phyloP scores from a whole-genome alignment of 345 rosid genomes.

The Salix koriyanagi region DNA sequence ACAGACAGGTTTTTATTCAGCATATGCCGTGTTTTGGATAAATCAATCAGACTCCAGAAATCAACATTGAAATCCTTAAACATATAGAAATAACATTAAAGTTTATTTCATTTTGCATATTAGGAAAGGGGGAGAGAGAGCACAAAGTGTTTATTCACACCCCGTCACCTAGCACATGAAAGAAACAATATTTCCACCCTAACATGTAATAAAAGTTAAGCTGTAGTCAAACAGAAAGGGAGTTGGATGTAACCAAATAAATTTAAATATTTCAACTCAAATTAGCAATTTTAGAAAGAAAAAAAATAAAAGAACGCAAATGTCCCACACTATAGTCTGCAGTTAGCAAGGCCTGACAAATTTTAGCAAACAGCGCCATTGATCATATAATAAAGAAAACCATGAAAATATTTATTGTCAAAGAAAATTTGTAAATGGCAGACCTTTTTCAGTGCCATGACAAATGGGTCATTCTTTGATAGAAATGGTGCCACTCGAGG shows the following conservation, averaged over 20 bases:
- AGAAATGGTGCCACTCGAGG: constrained; percentile 96
- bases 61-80: neutral
- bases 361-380: neutral
- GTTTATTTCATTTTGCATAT: neutral
- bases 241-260: neutral
- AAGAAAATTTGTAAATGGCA: constrained; percentile 1
- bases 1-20: neutral
- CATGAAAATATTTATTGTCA: neutral
- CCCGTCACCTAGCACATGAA: neutral
- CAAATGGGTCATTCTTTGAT: constrained; percentile 77
- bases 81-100: neutral
- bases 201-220: neutral
- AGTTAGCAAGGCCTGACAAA: neutral
- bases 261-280: neutral
- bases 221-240: neutral
- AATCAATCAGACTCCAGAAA: neutral
- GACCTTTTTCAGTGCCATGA: constrained; percentile 81
- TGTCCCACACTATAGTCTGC: neutral
- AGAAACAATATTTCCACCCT: neutral
- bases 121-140: neutral
- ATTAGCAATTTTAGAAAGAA: neutral
- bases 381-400: neutral
- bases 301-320: neutral
- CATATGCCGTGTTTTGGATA: neutral
- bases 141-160: neutral